Evolutionary conservation across 2,329 filamentous ascomycete species (phyloP).

Genomic region (Zelopaecilomyces penicillatus): DNA sequence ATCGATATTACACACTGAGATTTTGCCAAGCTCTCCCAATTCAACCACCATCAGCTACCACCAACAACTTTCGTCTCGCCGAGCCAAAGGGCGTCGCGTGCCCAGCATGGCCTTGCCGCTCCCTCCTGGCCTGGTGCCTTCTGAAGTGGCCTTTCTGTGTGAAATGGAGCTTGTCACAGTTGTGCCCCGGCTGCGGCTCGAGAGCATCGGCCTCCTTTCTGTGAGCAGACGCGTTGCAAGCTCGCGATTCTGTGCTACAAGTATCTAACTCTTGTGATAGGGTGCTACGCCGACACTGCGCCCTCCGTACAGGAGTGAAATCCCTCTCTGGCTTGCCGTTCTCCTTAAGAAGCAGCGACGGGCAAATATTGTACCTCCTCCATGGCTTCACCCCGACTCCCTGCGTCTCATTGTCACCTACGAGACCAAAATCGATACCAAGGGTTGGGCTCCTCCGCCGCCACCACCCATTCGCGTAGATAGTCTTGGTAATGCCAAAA

Average conservation of each 20-base stretch:
- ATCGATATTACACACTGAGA: background rate
- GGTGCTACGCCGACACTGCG: conserved; percentile 67
- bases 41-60: background rate
- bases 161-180: conserved; percentile 97
- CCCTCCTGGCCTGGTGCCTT: conserved; percentile 58
- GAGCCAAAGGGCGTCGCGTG: background rate
- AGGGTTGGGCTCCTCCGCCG: conserved; percentile 70
- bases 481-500: conserved; percentile 33
- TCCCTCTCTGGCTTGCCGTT: conserved; percentile 91
- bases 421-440: conserved; percentile 65
- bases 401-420: conserved; percentile 70
- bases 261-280: conserved; percentile 37
- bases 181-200: conserved; percentile 81
- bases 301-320: conserved; percentile 68
- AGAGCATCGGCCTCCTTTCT: conserved; percentile 73
- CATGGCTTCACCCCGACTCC: conserved; percentile 75
- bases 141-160: conserved; percentile 88
- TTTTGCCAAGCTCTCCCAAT: background rate
- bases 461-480: conserved; percentile 50
- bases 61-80: background rate
- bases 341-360: conserved; percentile 90
- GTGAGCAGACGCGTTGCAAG: conserved; percentile 41
- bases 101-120: conserved; percentile 41
- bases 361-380: conserved; percentile 83
- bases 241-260: too few relatives aligned